Evolutionary conservation across 345 rosid species (phyloP), one percentile per base, ranked within the genome.

Genomic region (Dimocarpus longan): DNA sequence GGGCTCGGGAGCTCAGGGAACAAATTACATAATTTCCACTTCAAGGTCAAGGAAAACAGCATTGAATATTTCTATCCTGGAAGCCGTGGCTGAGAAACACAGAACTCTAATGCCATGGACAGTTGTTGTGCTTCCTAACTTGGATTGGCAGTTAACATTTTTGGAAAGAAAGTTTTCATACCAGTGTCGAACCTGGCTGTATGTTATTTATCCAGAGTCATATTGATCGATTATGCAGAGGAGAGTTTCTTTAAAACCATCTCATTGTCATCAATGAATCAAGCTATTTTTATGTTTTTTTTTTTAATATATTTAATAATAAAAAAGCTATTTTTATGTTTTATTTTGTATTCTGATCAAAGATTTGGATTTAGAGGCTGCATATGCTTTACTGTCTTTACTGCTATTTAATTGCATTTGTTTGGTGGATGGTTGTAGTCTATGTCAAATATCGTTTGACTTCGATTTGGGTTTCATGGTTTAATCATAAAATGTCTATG

Each of bases 11-110:
- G 79, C 82, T 80, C 83, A 28, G 75, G 84, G 84, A 90, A 82
- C 89, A 87, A 88, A 81, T 77, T 86, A 74, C 87, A 85, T 78
- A 91, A 90, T 86, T 94, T 96, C 83, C 98, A 93, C 46, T 93
- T 89, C 85, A 90, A 77, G 91, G 82, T 90, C 81, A 94, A 90
- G 89, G 98, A 94, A 57, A 94, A 91, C 70, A 80, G 84, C 5
- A 83, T 89, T 6, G 94, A 96, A 24, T 96, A 82, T 79, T 96
- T 96, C 85, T 90, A 90, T 83, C 97, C 98, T 0, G 97, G 98
- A 28, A 84, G 82, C 75, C 82, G 40, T 67, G 78, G 80, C 73
- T 91, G 84, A 88, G 78, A 46, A 56, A 10, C 13, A 0, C 0
- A 40, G 6, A 39, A 66, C 9, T 7, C 2, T 8, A 18, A 6